Percentiles rank a stretch among this genome's conserved stretches.
Conservation (phyloP, 495 filamentous ascomycete species). For the Neurospora pannonica region DNA sequence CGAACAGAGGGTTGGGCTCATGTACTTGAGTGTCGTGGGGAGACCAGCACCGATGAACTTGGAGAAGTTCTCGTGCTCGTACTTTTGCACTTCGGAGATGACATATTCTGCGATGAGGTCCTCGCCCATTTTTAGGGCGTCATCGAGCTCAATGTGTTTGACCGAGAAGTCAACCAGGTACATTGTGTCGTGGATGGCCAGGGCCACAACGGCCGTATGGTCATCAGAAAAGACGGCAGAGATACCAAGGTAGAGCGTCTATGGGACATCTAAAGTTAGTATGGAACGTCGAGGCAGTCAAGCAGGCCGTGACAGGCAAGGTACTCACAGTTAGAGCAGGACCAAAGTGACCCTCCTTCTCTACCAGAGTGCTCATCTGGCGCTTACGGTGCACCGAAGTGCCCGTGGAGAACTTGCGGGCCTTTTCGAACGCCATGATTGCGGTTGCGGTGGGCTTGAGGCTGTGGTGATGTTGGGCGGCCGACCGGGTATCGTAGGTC, state of each 20-base stretch:
- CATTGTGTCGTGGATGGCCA: conserved; percentile 67
- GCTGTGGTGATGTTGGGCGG: conserved; percentile 7
- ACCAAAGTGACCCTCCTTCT: conserved; percentile 37
- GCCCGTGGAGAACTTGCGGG: conserved; percentile 31
- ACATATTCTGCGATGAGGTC: conserved; percentile 46
- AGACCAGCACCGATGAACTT: conserved; percentile 61
- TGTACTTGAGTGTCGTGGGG: conserved; percentile 38
- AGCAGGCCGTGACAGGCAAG: neutral
- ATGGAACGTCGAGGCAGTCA: neutral
- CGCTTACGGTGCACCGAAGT: conserved; percentile 37
- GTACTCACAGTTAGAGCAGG: conserved; percentile 34
- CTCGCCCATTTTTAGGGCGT: conserved; percentile 22
- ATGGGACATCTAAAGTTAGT: conserved; percentile 12
- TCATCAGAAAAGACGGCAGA: conserved; percentile 43
- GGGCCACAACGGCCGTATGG: conserved; percentile 44
- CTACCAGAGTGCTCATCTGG: conserved; percentile 31
- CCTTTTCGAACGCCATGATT: conserved; percentile 30
- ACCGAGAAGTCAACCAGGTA: conserved; percentile 73
- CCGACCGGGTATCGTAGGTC: neutral
- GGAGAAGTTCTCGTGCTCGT: conserved; percentile 51
- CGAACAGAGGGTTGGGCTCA: conserved; percentile 54
- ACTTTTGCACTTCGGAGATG: conserved; percentile 42
- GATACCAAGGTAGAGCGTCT: conserved; percentile 59
- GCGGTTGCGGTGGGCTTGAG: conserved; percentile 14
- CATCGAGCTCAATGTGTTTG: conserved; percentile 37